A percentile compares a stretch with the other conserved stretches of the same genome.
phyloP scores from a whole-genome alignment of 2,329 filamentous ascomycete species.

The Incumbomyces delicatus region DNA sequence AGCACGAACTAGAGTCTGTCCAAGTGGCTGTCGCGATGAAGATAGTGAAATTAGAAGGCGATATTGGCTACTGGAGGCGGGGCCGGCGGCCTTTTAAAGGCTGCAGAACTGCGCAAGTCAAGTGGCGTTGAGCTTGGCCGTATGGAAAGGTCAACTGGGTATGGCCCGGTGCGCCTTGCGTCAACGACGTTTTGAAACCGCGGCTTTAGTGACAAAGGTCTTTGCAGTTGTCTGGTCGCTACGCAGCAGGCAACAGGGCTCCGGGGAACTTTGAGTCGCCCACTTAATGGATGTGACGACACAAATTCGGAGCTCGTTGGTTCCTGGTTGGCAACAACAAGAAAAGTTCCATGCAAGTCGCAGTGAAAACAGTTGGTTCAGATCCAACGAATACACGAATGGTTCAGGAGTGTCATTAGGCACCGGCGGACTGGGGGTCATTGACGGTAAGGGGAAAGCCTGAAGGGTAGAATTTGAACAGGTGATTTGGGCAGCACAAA shows the following conservation, averaged over 20 bases:
- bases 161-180: not conserved
- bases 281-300: not conserved
- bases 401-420: no score
- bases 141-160: not conserved
- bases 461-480: no score
- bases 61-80: constrained; percentile 1
- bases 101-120: not conserved
- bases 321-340: no score
- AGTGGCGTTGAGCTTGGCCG: constrained; percentile 3
- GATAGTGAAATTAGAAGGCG: not conserved
- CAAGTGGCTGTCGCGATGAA: not conserved
- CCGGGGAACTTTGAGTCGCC: no score
- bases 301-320: not conserved
- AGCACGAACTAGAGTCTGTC: not conserved
- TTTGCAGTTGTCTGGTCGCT: constrained; percentile 2
- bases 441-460: no score
- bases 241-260: not conserved
- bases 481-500: constrained; percentile 5
- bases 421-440: no score
- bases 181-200: not conserved
- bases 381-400: no score
- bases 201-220: not conserved
- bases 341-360: no score
- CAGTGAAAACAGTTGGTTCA: no score
- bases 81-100: constrained; percentile 6